phyloP scores from a whole-genome alignment of 2,329 filamentous ascomycete species.

The Xylogone sp. region DNA sequence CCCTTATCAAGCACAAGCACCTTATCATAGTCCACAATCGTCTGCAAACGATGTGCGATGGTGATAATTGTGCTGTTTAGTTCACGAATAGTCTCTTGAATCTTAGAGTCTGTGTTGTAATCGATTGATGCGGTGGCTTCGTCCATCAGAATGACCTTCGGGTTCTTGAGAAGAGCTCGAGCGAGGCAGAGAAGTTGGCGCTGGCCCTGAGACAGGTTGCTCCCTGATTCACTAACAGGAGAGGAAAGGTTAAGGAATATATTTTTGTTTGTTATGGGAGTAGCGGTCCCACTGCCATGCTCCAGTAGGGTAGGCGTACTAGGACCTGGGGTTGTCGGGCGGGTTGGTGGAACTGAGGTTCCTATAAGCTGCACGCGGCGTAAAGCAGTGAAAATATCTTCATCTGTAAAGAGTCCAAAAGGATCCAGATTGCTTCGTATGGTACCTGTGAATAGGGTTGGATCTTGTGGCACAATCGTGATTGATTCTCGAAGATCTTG shows the following conservation, averaged over 20 bases:
- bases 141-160: constrained; percentile 97
- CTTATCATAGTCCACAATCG: constrained; percentile 97
- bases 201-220: constrained; percentile 93
- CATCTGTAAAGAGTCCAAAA: constrained; percentile 83
- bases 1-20: constrained; percentile 93
- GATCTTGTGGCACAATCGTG: constrained; percentile 97
- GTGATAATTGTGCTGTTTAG: constrained; percentile 92
- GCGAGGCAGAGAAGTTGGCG: constrained; percentile 92
- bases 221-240: constrained; percentile 82
- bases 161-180: constrained; percentile 84
- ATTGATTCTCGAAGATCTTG: constrained; percentile 89
- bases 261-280: constrained; percentile 78
- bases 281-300: constrained; percentile 23
- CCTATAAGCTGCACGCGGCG: constrained; percentile 85
- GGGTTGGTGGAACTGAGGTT: constrained; percentile 31
- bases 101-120: constrained; percentile 92
- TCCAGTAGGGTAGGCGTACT: constrained; percentile 21
- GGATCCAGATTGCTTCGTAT: constrained; percentile 91
- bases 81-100: constrained; percentile 94
- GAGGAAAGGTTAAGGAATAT: constrained; percentile 85
- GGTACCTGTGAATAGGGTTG: constrained; percentile 88
- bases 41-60: constrained; percentile 92
- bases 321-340: constrained; percentile 16
- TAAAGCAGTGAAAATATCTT: constrained; percentile 83
- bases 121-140: constrained; percentile 97